Evolutionary conservation across 257 asterid genomes (phyloP).

Genomic region (Jaltomata sinuosa): DNA sequence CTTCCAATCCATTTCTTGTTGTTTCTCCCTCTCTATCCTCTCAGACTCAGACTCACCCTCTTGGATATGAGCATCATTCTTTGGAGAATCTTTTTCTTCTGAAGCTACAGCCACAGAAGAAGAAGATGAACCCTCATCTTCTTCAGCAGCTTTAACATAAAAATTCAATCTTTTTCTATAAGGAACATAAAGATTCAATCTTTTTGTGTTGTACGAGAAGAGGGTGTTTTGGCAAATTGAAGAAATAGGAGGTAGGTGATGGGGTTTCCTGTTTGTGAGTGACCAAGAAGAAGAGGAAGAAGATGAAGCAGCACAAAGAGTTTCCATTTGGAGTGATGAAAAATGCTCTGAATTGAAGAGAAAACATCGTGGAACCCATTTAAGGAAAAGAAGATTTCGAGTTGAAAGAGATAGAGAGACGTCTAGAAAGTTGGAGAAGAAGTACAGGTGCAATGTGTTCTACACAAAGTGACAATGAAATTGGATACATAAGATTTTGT

Average conservation of each 20-base stretch:
- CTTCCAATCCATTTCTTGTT: conserved; percentile 92
- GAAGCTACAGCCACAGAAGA: conserved; percentile 35
- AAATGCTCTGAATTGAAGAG: not conserved
- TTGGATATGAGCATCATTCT: conserved; percentile 14
- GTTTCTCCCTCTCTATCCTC: conserved; percentile 33
- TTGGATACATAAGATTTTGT: not conserved
- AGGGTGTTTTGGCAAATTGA: conserved; percentile 15
- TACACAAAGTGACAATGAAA: conserved; percentile 13
- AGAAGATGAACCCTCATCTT: conserved; percentile 33
- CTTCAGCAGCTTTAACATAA: conserved; percentile 42
- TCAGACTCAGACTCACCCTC: conserved; percentile 10
- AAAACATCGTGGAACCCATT: not conserved
- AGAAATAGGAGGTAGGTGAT: not conserved
- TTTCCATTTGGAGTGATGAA: conserved; percentile 31
- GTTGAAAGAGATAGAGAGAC: conserved; percentile 9
- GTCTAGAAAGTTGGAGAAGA: conserved; percentile 64
- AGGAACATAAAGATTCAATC: conserved; percentile 14
- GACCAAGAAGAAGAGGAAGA: conserved; percentile 29
- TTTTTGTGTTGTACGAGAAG: conserved; percentile 15
- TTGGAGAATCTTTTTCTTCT: conserved; percentile 31
- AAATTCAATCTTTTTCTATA: conserved; percentile 27
- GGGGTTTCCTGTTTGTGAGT: conserved; percentile 1
- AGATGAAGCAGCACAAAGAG: conserved; percentile 26
- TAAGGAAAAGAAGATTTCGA: not conserved
- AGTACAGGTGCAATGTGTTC: conserved; percentile 20